phyloP scores from a whole-genome alignment of 805 yeast genomes.

The Kodamaea leandrae region DNA sequence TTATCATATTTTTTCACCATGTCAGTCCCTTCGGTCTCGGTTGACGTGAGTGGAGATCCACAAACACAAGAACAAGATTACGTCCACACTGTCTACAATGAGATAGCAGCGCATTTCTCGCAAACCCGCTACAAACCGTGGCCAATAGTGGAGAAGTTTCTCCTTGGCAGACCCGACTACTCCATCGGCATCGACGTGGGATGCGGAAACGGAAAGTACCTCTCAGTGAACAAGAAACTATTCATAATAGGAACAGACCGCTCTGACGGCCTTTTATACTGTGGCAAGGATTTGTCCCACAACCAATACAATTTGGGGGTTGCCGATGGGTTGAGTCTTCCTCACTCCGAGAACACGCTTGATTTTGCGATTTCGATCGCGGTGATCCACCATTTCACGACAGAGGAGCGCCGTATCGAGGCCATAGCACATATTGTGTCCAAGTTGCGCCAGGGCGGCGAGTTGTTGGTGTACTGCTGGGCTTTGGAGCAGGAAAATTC shows the following conservation, averaged over 20 bases:
- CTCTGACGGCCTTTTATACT: conserved; percentile 64
- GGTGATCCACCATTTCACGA: conserved; percentile 94
- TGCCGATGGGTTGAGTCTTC: conserved; percentile 72
- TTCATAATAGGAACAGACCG: conserved; percentile 73
- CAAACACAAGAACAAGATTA: conserved; percentile 63
- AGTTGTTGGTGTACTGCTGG: conserved; percentile 88
- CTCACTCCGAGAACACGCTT: conserved; percentile 36
- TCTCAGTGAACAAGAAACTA: conserved; percentile 65
- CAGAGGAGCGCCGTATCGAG: conserved; percentile 68
- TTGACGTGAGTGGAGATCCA: conserved; percentile 40
- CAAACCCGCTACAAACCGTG: conserved; percentile 94
- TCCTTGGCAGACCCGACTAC: conserved; percentile 48
- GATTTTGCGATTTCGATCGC: conserved; percentile 95
- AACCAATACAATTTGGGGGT: conserved; percentile 57
- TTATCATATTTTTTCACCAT: conserved; percentile 11
- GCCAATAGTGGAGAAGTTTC: conserved; percentile 85
- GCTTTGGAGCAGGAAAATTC: conserved; percentile 89
- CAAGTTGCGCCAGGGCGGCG: conserved; percentile 58
- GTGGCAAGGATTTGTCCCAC: conserved; percentile 50
- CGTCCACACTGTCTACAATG: conserved; percentile 92
- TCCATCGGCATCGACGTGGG: conserved; percentile 89
- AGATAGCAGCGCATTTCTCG: conserved; percentile 90
- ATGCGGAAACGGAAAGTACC: conserved; percentile 94
- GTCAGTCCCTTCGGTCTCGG: conserved; percentile 34
- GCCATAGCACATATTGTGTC: conserved; percentile 72